Conservation (phyloP, 495 filamentous ascomycete genomes). For the Sporormia fimetaria region DNA sequence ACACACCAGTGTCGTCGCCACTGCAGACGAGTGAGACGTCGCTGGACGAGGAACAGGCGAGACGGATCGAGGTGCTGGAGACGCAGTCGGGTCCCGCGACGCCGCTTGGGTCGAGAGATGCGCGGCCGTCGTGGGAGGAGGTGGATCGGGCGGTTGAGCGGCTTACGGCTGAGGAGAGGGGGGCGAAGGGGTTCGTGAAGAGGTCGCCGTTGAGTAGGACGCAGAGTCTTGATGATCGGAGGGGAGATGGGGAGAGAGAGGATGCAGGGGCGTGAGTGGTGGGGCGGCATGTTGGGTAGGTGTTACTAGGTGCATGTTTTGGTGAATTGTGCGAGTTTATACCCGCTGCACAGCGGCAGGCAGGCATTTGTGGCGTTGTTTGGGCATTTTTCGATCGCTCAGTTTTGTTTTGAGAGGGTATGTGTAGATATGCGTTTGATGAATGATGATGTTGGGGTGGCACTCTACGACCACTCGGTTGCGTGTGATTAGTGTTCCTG, state of each 20-base stretch:
- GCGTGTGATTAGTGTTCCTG: too few species aligned
- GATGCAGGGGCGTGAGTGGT: too few species aligned
- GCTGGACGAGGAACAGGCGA: constrained; percentile 2
- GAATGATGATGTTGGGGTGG: too few species aligned
- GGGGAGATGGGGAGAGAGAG: not conserved
- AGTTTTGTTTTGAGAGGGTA: too few species aligned
- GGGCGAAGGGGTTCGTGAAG: constrained; percentile 3
- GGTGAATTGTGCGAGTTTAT: too few species aligned
- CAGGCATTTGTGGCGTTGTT: too few species aligned
- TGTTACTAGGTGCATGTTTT: too few species aligned
- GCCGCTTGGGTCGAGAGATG: constrained; percentile 25
- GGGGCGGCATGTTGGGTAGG: too few species aligned
- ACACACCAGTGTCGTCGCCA: constrained; percentile 24
- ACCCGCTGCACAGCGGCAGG: too few species aligned
- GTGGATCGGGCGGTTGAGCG: constrained; percentile 17
- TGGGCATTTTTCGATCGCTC: too few species aligned
- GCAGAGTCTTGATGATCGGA: constrained; percentile 13
- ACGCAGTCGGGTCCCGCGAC: constrained; percentile 31
- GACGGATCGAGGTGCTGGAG: constrained; percentile 6
- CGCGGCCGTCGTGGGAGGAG: constrained; percentile 21
- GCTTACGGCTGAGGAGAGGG: constrained; percentile 15
- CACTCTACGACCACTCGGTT: too few species aligned
- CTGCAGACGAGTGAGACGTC: constrained; percentile 1
- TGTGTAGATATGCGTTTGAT: too few species aligned
- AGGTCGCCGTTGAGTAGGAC: constrained; percentile 11